Evolutionary conservation across 2,329 filamentous ascomycete species (phyloP).

Genomic region (Cladosporium sp.): DNA sequence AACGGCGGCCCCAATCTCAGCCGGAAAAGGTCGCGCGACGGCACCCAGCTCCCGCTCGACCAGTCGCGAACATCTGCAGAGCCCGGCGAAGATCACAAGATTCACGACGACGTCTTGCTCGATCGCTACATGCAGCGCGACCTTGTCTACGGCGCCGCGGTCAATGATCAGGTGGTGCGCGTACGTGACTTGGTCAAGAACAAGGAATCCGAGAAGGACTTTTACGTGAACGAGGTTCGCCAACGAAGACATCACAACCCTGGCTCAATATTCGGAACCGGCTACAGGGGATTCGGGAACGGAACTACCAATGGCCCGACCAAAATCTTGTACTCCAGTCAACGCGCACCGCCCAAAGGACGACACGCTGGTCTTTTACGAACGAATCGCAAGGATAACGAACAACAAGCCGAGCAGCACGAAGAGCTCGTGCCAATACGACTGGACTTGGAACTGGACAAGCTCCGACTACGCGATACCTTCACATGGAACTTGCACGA

Average conservation of each 20-base stretch:
- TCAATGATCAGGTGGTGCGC: conserved; percentile 49
- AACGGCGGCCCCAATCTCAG: conserved; percentile 45
- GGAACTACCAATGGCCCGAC: conserved; percentile 68
- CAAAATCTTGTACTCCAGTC: conserved; percentile 75
- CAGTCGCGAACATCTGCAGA: conserved; percentile 18
- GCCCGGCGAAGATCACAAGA: conserved; percentile 22
- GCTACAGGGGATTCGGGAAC: conserved; percentile 89
- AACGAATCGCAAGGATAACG: conserved; percentile 75
- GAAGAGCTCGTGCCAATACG: conserved; percentile 91
- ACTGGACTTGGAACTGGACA: conserved; percentile 92
- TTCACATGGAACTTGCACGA: conserved; percentile 99
- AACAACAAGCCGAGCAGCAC: conserved; percentile 81
- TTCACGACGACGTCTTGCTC: conserved; percentile 46
- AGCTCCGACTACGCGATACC: conserved; percentile 91
- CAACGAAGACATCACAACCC: conserved; percentile 59
- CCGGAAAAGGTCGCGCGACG: conserved; percentile 61
- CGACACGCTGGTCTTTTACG: conserved; percentile 72
- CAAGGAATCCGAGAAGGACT: conserved; percentile 67
- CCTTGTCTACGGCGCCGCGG: conserved; percentile 56
- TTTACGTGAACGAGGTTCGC: conserved; percentile 66
- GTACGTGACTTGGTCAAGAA: conserved; percentile 54
- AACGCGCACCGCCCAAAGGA: conserved; percentile 74
- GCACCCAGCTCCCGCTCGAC: conserved; percentile 52
- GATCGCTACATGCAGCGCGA: conserved; percentile 67
- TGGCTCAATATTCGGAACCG: conserved; percentile 63